Conservation (phyloP, 345 rosid genomes). For the Punica granatum region DNA sequence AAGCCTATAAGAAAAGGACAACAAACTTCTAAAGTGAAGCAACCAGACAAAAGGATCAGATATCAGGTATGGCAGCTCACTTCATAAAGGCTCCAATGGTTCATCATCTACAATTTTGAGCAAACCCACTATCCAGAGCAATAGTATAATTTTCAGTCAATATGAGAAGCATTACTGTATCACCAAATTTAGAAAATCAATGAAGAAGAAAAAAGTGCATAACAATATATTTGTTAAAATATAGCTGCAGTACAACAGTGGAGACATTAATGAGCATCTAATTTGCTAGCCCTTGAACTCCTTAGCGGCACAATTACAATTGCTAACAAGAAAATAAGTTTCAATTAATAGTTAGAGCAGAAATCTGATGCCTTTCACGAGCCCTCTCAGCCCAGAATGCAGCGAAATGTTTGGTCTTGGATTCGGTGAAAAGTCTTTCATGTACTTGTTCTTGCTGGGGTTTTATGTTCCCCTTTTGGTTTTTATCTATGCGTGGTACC, state of each 20-base stretch:
- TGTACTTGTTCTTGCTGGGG: neutral
- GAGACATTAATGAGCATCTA: too few species aligned
- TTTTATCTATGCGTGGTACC: neutral
- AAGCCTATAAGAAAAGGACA: neutral
- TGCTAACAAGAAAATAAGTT: neutral
- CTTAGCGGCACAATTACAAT: neutral
- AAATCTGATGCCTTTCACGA: neutral
- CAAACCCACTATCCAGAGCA: neutral
- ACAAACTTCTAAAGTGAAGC: neutral
- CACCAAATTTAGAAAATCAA: neutral
- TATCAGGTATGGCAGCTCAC: neutral
- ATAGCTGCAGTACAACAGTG: too few species aligned
- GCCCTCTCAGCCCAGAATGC: neutral
- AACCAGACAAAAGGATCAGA: neutral
- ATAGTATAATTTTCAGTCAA: neutral
- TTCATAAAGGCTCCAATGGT: neutral
- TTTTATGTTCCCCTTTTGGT: neutral
- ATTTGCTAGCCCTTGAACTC: conserved; percentile 1
- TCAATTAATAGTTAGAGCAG: neutral
- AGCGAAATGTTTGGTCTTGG: neutral
- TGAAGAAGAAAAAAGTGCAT: neutral
- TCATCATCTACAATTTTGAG: neutral
- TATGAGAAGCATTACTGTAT: neutral
- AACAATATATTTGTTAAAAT: neutral
- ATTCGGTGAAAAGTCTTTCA: neutral